Percentiles rank a stretch among this genome's conserved stretches.
phyloP scores from a whole-genome alignment of 495 filamentous ascomycete genomes.

The Aspergillus taichungensis region DNA sequence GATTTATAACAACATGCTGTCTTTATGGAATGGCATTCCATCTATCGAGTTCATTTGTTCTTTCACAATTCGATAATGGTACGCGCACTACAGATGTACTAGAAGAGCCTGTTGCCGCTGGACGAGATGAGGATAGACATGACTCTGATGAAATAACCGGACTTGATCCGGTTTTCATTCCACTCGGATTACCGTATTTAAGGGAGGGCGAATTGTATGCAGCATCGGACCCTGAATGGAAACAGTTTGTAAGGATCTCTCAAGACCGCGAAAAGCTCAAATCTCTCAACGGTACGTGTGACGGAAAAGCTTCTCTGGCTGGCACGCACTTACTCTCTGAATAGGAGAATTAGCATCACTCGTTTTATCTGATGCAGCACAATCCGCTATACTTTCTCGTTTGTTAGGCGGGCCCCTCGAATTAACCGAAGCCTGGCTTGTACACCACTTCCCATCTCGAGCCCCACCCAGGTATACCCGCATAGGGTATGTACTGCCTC shows the following conservation, averaged over 20 bases:
- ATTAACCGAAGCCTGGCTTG: slow-evolving; percentile 46
- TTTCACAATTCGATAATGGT: slow-evolving; percentile 31
- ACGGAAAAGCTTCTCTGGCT: slow-evolving; percentile 1
- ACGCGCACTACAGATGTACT: slow-evolving; percentile 15
- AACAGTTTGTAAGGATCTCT: slow-evolving; percentile 50
- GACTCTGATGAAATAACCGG: slow-evolving; percentile 23
- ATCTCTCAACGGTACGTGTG: slow-evolving; percentile 41
- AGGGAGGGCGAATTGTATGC: slow-evolving; percentile 46
- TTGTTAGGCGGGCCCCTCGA: slow-evolving; percentile 42
- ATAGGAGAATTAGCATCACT: slow-evolving; percentile 43
- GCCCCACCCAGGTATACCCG: slow-evolving; percentile 53
- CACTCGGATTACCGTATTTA: slow-evolving; percentile 47
- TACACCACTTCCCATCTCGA: slow-evolving; percentile 48
- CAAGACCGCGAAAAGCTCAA: slow-evolving; percentile 39
- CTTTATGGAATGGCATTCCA: slow-evolving; percentile 33
- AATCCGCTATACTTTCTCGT: slow-evolving; percentile 21
- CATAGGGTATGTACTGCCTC: slow-evolving; percentile 39
- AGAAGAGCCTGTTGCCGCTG: not conserved
- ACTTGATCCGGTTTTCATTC: slow-evolving; percentile 50
- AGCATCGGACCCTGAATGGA: slow-evolving; percentile 62
- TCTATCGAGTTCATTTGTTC: slow-evolving; percentile 27
- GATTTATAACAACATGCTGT: slow-evolving; percentile 23
- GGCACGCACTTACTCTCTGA: slow-evolving; percentile 7
- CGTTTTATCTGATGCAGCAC: slow-evolving; percentile 26
- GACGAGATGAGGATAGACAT: not conserved